phyloP scores from a whole-genome alignment of 768 basidiomycete species.

The Omphalotus guepiniiformis region DNA sequence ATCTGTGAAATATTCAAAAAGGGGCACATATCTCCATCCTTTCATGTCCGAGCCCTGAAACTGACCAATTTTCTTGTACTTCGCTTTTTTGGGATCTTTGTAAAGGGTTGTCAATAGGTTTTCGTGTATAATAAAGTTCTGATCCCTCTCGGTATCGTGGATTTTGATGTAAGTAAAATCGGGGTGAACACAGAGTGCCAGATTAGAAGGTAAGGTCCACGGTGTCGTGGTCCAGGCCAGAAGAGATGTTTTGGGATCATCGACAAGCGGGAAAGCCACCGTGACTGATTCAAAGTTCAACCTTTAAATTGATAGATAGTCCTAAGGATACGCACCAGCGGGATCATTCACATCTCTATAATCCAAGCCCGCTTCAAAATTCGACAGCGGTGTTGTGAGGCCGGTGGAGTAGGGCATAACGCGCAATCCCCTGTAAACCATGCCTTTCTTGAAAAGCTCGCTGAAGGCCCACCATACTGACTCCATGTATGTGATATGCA shows the following conservation, averaged over 20 bases:
- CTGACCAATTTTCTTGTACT: conserved; percentile 85
- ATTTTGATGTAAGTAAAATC: conserved; percentile 97
- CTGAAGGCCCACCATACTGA: conserved; percentile 99
- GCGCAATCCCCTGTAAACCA: conserved; percentile 89
- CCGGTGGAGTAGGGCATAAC: conserved; percentile 99
- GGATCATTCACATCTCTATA: conserved; percentile 95
- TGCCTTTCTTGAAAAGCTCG: conserved; percentile 85
- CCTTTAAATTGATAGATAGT: neutral
- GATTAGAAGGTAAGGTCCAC: conserved; percentile 96
- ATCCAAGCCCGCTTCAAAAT: conserved; percentile 92
- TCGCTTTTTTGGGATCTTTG: conserved; percentile 97
- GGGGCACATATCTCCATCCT: conserved; percentile 90
- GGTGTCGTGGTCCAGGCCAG: conserved; percentile 99
- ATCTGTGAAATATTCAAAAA: conserved; percentile 97
- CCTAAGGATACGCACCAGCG: conserved; percentile 49
- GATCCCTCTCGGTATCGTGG: conserved; percentile 79
- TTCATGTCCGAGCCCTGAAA: conserved; percentile 93
- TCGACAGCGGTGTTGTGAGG: conserved; percentile 92
- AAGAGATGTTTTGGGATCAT: conserved; percentile 85
- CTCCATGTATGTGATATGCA: conserved; percentile 94
- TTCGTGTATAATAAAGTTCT: conserved; percentile 92
- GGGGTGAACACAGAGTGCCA: conserved; percentile 94
- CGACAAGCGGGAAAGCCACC: conserved; percentile 87
- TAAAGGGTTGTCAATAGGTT: conserved; percentile 81
- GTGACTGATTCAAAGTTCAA: conserved; percentile 52